phyloP scores from a whole-genome alignment of 2,329 filamentous ascomycete genomes.

The Pestalotiopsis sp. region DNA sequence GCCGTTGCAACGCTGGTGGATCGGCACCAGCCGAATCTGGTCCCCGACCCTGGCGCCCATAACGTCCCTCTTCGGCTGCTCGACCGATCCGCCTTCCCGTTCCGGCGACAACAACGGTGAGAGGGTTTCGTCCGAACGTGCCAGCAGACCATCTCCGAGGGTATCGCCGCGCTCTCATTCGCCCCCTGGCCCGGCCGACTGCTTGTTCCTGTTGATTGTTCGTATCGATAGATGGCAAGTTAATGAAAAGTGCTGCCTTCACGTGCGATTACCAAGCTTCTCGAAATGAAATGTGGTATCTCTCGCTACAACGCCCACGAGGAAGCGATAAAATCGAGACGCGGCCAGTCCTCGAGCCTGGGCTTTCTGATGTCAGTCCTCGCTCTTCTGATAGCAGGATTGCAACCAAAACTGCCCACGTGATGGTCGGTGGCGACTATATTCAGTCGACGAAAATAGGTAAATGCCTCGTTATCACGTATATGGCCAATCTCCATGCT shows the following conservation, averaged over 20 bases:
- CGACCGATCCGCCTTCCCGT: not conserved
- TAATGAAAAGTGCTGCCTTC: not conserved
- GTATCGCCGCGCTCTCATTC: not conserved
- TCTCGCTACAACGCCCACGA: not conserved
- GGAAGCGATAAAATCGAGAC: not conserved
- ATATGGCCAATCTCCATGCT: not conserved
- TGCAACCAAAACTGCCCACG: not conserved
- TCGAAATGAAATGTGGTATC: not conserved
- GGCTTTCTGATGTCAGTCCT: not conserved
- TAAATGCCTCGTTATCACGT: not conserved
- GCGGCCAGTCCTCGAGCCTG: not conserved
- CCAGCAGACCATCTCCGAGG: not conserved
- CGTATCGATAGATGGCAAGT: not conserved
- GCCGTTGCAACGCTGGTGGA: not conserved
- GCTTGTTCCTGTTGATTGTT: not conserved
- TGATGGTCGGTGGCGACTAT: not conserved
- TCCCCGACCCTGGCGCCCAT: not conserved
- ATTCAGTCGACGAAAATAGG: not conserved
- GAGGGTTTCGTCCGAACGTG: not conserved
- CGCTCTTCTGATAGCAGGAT: not conserved
- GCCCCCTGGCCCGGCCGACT: not conserved
- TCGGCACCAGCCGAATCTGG: not conserved
- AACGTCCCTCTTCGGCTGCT: not conserved
- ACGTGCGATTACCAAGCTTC: not conserved
- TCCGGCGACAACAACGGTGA: not conserved